Percentiles rank a stretch among this genome's conserved stretches.
Evolutionary conservation across 2,329 filamentous ascomycete genomes (phyloP).

Genomic region (Exophiala oligosperma): DNA sequence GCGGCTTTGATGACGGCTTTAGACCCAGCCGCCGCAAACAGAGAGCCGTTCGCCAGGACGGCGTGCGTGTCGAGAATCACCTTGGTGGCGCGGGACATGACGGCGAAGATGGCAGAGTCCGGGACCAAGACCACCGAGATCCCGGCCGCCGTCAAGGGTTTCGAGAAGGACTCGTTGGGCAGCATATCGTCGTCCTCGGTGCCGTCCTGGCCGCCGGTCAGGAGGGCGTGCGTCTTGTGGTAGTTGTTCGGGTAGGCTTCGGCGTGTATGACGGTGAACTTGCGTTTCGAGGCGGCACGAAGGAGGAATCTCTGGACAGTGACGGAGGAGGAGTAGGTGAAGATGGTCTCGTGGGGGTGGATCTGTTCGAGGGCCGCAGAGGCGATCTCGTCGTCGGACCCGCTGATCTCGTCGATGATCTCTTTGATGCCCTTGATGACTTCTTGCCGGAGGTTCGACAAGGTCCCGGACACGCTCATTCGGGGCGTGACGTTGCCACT

Average conservation of each 20-base stretch:
- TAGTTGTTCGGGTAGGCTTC: slow-evolving; percentile 72
- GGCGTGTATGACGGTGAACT: slow-evolving; percentile 86
- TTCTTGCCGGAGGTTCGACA: slow-evolving; percentile 78
- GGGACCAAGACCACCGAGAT: slow-evolving; percentile 81
- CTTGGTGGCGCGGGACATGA: slow-evolving; percentile 95
- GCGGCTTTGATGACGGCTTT: slow-evolving; percentile 82
- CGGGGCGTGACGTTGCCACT: slow-evolving; percentile 35
- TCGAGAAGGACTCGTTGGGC: slow-evolving; percentile 61
- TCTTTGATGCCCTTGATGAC: slow-evolving; percentile 93
- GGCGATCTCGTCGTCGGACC: slow-evolving; percentile 91
- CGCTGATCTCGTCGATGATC: slow-evolving; percentile 90
- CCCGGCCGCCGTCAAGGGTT: slow-evolving; percentile 74
- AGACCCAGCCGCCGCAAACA: slow-evolving; percentile 82
- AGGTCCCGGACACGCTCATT: slow-evolving; percentile 31
- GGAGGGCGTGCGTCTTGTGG: slow-evolving; percentile 60
- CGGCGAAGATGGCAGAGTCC: slow-evolving; percentile 82
- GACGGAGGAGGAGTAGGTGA: slow-evolving; percentile 81
- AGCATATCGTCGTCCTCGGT: slow-evolving; percentile 44
- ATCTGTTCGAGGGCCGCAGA: slow-evolving; percentile 87
- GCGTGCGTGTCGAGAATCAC: slow-evolving; percentile 87
- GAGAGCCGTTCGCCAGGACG: slow-evolving; percentile 83
- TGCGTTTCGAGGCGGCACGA: slow-evolving; percentile 82
- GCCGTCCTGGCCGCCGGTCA: slow-evolving; percentile 53
- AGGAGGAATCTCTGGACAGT: slow-evolving; percentile 89
- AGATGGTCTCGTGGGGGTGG: slow-evolving; percentile 86